A percentile compares a stretch with the other conserved stretches of the same genome.
phyloP scores from a whole-genome alignment of 2,329 filamentous ascomycete genomes.

The Alternaria metachromatica region DNA sequence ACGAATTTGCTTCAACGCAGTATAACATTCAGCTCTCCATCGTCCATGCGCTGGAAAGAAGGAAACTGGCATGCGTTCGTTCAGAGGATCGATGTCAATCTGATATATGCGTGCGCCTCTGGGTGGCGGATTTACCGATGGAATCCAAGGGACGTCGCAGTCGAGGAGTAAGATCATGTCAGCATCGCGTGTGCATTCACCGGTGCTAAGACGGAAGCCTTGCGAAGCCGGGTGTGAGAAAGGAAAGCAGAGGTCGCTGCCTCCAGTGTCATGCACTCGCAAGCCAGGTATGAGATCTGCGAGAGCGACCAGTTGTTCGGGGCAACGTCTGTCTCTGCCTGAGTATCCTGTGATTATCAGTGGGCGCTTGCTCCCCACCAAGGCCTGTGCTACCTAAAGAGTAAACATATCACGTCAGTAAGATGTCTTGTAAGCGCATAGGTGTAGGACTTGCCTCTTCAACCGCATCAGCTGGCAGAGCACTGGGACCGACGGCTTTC shows the following conservation, averaged over 20 bases:
- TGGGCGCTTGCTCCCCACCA: background rate
- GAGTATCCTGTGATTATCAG: background rate
- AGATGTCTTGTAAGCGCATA: background rate
- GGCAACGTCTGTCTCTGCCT: background rate
- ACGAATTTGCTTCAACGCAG: background rate
- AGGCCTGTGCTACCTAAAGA: background rate
- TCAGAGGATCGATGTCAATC: background rate
- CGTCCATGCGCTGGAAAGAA: background rate
- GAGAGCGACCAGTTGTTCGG: background rate
- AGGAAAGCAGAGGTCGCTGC: background rate
- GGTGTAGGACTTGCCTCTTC: background rate
- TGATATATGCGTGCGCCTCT: background rate
- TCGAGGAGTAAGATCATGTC: background rate
- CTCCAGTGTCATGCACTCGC: background rate
- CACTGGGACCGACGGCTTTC: background rate
- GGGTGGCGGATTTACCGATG: background rate
- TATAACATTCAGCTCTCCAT: background rate
- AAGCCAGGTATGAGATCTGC: background rate
- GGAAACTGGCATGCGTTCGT: background rate
- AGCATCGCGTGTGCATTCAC: background rate
- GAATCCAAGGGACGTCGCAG: background rate
- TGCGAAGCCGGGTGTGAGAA: conserved; percentile 23
- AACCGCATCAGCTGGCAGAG: background rate
- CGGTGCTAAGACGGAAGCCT: conserved; percentile 21
- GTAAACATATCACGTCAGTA: background rate